Conservation (phyloP, 805 yeast species). For the Yarrowia yakushimensis region DNA sequence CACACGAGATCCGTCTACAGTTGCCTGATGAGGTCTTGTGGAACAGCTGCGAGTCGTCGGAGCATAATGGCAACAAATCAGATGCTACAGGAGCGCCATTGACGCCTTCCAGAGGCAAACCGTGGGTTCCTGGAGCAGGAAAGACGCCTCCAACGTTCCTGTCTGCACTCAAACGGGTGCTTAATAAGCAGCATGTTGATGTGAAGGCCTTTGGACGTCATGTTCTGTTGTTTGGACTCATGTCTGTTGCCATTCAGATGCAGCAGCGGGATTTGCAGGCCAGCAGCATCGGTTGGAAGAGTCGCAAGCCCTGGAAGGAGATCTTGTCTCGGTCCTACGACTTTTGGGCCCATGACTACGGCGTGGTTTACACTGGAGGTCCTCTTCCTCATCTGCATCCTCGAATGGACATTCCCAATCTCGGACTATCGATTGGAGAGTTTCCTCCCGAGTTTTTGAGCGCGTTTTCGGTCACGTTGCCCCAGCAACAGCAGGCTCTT, state of each 20-base stretch:
- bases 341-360: constrained; percentile 50
- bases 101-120: background rate
- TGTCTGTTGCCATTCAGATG: constrained; percentile 66
- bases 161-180: constrained; percentile 52
- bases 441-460: background rate
- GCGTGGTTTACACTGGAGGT: background rate
- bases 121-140: constrained; percentile 25
- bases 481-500: background rate
- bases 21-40: constrained; percentile 62
- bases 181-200: constrained; percentile 50
- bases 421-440: background rate
- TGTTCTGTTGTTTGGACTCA: constrained; percentile 61
- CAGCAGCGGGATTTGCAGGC: constrained; percentile 68
- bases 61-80: background rate
- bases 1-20: constrained; percentile 56
- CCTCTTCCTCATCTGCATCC: constrained; percentile 16
- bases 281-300: constrained; percentile 44
- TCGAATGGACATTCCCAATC: background rate
- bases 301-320: constrained; percentile 62
- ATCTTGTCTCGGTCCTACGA: constrained; percentile 66
- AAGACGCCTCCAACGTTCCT: constrained; percentile 42
- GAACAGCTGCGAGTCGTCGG: constrained; percentile 40
- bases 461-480: background rate
- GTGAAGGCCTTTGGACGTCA: constrained; percentile 62
- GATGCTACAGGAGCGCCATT: background rate